These are phyloP conservation scores for Trametes maxima DNA, from an alignment of 768 basidiomycete species.

Conservation along the genomic window DNA sequence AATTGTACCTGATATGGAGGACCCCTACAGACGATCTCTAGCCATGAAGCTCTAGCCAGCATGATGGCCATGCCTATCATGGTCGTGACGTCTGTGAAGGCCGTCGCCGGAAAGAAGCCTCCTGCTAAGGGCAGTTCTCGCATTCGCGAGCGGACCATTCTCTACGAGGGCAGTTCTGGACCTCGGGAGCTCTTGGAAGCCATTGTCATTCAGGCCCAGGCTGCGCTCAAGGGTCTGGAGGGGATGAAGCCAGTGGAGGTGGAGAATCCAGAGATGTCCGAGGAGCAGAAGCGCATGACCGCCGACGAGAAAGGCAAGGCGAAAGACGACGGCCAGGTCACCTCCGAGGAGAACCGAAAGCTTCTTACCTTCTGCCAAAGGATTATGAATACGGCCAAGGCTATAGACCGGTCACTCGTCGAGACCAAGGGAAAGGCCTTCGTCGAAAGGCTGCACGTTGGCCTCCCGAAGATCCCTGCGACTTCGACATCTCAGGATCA, in stretches of 20 bases:
- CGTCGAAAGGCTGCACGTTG: constrained; percentile 72
- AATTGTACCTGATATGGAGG: constrained; percentile 5
- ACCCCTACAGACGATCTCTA: constrained; percentile 75
- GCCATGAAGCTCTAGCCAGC: constrained; percentile 88
- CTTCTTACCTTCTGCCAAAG: constrained; percentile 82
- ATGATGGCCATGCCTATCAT: constrained; percentile 99
- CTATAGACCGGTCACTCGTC: constrained; percentile 84
- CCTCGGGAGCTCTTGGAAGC: constrained; percentile 91
- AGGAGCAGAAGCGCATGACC: constrained; percentile 89
- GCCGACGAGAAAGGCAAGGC: constrained; percentile 64
- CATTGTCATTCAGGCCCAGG: constrained; percentile 90
- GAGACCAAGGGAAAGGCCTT: constrained; percentile 91
- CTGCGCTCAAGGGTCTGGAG: constrained; percentile 87
- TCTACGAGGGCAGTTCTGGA: constrained; percentile 90
- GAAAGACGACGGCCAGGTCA: constrained; percentile 50
- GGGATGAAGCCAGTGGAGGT: constrained; percentile 54
- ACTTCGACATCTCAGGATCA: constrained; percentile 20
- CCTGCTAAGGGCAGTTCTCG: constrained; percentile 45
- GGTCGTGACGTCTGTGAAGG: constrained; percentile 73
- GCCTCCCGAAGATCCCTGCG: constrained; percentile 69
- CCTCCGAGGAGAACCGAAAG: constrained; percentile 76
- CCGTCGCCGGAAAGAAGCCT: constrained; percentile 57
- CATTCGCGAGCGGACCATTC: constrained; percentile 77
- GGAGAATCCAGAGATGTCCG: constrained; percentile 66
- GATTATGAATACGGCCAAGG: constrained; percentile 78